Evolutionary conservation across 2,329 filamentous ascomycete genomes (phyloP), one percentile per base, ranked within the genome.

Genomic region (Diplodia mutila): DNA sequence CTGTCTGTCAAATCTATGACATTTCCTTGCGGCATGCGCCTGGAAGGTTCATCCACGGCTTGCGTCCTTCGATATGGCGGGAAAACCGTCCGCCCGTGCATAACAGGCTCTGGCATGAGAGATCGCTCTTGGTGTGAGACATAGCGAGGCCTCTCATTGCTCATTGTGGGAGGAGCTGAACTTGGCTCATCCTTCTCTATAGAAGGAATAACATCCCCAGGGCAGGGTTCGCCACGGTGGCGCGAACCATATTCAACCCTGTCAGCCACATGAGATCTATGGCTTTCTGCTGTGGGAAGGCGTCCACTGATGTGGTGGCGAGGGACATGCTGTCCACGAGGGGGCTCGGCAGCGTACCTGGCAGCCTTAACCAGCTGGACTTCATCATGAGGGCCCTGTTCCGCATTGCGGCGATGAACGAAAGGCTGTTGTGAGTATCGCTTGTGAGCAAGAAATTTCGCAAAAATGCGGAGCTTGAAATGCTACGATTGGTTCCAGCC

Each of bases 61-160:
- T 46, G 37, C 32, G 42, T n/a, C 32, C 16, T 49, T n/a, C 23
- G 61, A 23, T 23, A 37, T 29, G 16, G 21, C 18, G 53, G 48
- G 27, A 7, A 21, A 3, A 12, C 6, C 2, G 29, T 48, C 27
- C 39, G 59, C 46, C 21, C 59, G 14, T 63, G 59, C 11, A 14
- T 42, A 25, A 32, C 18, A 4, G 64, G 42, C 11, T 32, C 37
- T 34, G 52, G 65, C 65, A 67, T 61, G 46, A 61, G n/a, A 9
- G 65, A 52, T n/a, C 65, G 65, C 32, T 67, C 65, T n/a, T 67
- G 65, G 37, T 37, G 65, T 29, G 65, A 67, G 16, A 67, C 8
- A 55, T 67, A 67, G 7, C 32, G 54, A 11, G 25, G 39, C 16
- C 32, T 6, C 9, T 52, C 46, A 42, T 51, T 61, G 46, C 46